Base-by-base conservation (phyloP, 2,329 filamentous ascomycete genomes). In the Cercospora sp. region DNA sequence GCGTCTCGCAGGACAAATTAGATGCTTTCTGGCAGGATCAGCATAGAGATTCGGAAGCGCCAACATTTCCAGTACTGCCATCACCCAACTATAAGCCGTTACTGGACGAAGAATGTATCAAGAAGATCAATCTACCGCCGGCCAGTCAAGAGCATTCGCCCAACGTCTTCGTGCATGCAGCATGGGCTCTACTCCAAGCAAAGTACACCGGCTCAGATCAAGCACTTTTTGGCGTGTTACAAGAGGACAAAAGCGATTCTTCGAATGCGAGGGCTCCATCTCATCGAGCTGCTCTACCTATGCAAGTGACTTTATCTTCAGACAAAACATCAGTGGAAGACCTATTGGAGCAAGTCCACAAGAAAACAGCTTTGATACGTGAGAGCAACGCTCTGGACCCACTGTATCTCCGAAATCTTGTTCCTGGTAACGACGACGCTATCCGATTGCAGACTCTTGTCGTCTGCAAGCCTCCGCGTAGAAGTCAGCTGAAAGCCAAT, bases 181-280 rank as follows among this genome's bases (percentile, higher is more conserved):
- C 63, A 12, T 59, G 64, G 57, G 67, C 51, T 18, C 42, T 68
- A 12, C 40, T 68, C 7, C 28, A 61, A 33, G 28, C 63, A 6
- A 59, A 63, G 5, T 60, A 66, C 23, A 65, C 64, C 8, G 55
- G 61, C 28, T 59, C 59, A 4, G 20, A 58, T n/a, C 57, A 68
- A 16, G 67, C 62, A 13, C 42, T 68, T 6, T 66, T 68, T 10
- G 67, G 59, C 8, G 12, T 60, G 31, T n/a, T 40, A 7, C 58
- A 60, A 18, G 31, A 60, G 2, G 13, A n/a, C 1, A 5, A 23
- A n/a, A 5, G 26, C 5, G 9, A 42, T 26, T 4, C 3, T n/a
- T 12, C 16, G 31, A n/a, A 26, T n/a, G 9, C 31, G 9, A 33
- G 31, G 31, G 3, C 31, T 12, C n/a, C 30, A n/a, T 3, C 31